Evolutionary conservation across 495 filamentous ascomycete genomes (phyloP), one percentile per base, ranked within the genome.

Genomic region (Neurospora sp.): DNA sequence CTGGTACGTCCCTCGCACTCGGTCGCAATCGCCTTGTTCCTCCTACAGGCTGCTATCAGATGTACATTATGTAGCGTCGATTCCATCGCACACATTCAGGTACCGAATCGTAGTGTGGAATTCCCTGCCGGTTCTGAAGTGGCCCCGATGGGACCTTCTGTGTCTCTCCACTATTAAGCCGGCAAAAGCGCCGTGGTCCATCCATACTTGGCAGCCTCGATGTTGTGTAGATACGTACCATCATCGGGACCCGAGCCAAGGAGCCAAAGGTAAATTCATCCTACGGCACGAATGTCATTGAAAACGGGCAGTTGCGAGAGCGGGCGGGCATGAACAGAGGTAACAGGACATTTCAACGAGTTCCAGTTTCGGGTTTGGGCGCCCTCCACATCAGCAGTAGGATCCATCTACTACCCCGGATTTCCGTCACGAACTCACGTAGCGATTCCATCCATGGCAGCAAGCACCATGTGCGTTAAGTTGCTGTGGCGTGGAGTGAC

Each of bases 151-250:
- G 45, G 20, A 53, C 45, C 73, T 78, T 76, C 73, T 74, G 74
- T 65, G 59, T 69, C 77, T 78, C 83, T 84, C 84, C 84, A 86
- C 84, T 84, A 85, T 86, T 86, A 82, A 81, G 82, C 84, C 84
- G 84, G 84, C 80, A 79, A 86, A 85, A 85, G 79, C 81, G 84
- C 84, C 84, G 84, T 79, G 79, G 74, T 73, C 77, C 76, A 77
- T 77, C 75, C 75, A 69, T 65, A 59, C 20, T 59, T 53, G 45
- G 45, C 44, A 48, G 44, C 44, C 44, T 59, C n/a, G n/a, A 59
- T 12, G 45, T 59, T 35, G 4, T 35, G 35, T 37, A 61, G 3
- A 31, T 53, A 22, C 17, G 39, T 70, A 40, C 69, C 1, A 14
- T 27, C 69, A 42, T 40, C 42, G 41, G 69, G 69, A 40, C 72